Conservation (phyloP, 345 rosid genomes). For the Moringa oleifera region DNA sequence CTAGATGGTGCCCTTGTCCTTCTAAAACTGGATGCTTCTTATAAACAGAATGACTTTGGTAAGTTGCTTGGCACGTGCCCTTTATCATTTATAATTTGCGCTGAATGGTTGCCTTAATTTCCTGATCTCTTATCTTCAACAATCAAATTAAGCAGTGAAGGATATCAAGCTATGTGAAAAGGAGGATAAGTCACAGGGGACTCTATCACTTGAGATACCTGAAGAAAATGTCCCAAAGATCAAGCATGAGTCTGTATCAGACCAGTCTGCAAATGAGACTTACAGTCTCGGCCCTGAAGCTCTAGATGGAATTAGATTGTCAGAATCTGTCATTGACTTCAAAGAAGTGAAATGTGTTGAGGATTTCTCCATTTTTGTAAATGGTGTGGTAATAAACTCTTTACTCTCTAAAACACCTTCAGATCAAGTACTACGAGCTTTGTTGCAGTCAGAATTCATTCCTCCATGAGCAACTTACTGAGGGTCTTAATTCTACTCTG, state of each 20-base stretch:
- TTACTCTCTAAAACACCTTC: constrained; percentile 27
- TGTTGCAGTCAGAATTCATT: constrained; percentile 32
- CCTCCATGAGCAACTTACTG: constrained; percentile 33
- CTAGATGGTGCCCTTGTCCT: constrained; percentile 34
- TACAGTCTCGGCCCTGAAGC: constrained; percentile 18
- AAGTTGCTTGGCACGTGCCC: not conserved
- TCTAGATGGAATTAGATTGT: constrained; percentile 23
- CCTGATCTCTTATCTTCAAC: not conserved
- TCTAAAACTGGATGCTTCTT: constrained; percentile 19
- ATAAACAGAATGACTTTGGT: not conserved
- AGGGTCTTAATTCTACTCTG: constrained; percentile 26
- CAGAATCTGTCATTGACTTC: constrained; percentile 22
- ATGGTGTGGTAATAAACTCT: constrained; percentile 31
- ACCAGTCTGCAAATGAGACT: constrained; percentile 19
- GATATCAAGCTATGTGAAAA: not conserved
- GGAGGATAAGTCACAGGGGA: constrained; percentile 10
- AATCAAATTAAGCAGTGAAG: constrained; percentile 2
- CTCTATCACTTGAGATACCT: constrained; percentile 3
- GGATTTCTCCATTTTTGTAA: constrained; percentile 26
- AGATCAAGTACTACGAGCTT: constrained; percentile 37
- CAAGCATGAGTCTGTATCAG: not conserved
- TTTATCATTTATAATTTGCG: not conserved
- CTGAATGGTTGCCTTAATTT: too few species aligned
- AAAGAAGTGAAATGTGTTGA: constrained; percentile 31
- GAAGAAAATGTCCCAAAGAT: constrained; percentile 8